These are phyloP conservation scores for Cladosporium sp. DNA, from an alignment of 2,329 filamentous ascomycete species.

Conservation along the genomic window DNA sequence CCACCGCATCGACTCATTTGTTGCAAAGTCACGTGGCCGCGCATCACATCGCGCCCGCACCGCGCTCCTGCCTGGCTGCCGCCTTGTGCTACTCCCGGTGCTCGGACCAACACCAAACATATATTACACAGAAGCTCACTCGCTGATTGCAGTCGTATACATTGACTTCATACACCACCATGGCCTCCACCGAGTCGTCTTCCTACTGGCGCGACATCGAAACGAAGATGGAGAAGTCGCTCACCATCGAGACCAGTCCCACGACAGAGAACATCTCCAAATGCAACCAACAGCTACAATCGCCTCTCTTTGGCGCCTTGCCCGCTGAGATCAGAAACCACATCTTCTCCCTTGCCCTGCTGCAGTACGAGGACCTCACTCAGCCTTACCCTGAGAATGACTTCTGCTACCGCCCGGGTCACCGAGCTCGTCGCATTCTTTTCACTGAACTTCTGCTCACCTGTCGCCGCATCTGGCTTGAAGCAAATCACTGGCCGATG, in stretches of 20 bases:
- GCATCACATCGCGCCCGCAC: neutral
- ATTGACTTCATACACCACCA: neutral
- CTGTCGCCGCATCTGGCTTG: slow-evolving; percentile 40
- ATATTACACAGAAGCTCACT: neutral
- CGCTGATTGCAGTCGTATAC: neutral
- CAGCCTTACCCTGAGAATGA: slow-evolving; percentile 28
- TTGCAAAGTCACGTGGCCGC: neutral
- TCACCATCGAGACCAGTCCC: neutral
- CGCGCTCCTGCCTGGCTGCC: neutral
- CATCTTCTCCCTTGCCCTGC: slow-evolving; percentile 39
- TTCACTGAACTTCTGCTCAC: slow-evolving; percentile 35
- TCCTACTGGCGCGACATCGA: neutral
- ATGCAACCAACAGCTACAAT: slow-evolving; percentile 11
- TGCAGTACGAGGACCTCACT: slow-evolving; percentile 32
- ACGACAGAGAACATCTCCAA: slow-evolving; percentile 1
- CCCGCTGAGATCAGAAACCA: slow-evolving; percentile 38
- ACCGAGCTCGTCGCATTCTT: slow-evolving; percentile 28
- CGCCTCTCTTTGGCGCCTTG: slow-evolving; percentile 28
- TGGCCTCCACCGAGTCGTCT: neutral
- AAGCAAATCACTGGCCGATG: slow-evolving; percentile 35
- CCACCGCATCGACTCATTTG: neutral
- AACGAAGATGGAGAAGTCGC: neutral
- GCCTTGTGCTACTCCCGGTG: neutral
- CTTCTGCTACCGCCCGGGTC: slow-evolving; percentile 39
- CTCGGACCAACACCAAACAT: neutral